phyloP scores from a whole-genome alignment of 2,329 filamentous ascomycete genomes.

The Cordyceps farinosa region DNA sequence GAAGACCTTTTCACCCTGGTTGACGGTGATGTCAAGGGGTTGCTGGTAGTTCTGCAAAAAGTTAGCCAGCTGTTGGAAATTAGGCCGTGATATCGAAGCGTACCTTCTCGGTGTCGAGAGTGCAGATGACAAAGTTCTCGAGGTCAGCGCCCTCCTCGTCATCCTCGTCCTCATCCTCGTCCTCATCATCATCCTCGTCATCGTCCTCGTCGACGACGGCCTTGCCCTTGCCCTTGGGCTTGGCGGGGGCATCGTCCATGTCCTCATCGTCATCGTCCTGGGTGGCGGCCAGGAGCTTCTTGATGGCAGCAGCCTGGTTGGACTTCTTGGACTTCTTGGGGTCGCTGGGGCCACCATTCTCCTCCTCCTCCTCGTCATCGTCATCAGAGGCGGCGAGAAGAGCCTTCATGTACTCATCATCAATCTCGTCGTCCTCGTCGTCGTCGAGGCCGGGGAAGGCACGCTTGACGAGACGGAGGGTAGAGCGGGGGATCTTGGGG shows the following conservation, averaged over 20 bases:
- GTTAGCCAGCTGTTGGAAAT: slow-evolving; percentile 26
- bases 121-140: slow-evolving; percentile 93
- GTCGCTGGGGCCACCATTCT: slow-evolving; percentile 88
- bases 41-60: slow-evolving; percentile 75
- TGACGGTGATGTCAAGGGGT: slow-evolving; percentile 86
- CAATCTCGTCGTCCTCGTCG: slow-evolving; percentile 61
- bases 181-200: slow-evolving; percentile 52
- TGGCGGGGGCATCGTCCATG: slow-evolving; percentile 66
- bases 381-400: slow-evolving; percentile 52
- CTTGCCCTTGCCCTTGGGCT: slow-evolving; percentile 56
- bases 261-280: slow-evolving; percentile 56
- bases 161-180: slow-evolving; percentile 49
- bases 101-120: slow-evolving; percentile 89
- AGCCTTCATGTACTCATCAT: slow-evolving; percentile 61
- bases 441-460: slow-evolving; percentile 56
- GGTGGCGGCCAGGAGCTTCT: slow-evolving; percentile 71
- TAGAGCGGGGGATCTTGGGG: slow-evolving; percentile 68
- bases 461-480: slow-evolving; percentile 84
- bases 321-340: slow-evolving; percentile 86
- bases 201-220: slow-evolving; percentile 54
- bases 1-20: slow-evolving; percentile 83
- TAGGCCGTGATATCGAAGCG: slow-evolving; percentile 27
- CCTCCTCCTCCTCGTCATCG: slow-evolving; percentile 58
- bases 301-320: slow-evolving; percentile 70
- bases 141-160: slow-evolving; percentile 63